Evolutionary conservation across 768 basidiomycete genomes (phyloP), one percentile per base, ranked within the genome.

Genomic region (Termitomyces sp.): DNA sequence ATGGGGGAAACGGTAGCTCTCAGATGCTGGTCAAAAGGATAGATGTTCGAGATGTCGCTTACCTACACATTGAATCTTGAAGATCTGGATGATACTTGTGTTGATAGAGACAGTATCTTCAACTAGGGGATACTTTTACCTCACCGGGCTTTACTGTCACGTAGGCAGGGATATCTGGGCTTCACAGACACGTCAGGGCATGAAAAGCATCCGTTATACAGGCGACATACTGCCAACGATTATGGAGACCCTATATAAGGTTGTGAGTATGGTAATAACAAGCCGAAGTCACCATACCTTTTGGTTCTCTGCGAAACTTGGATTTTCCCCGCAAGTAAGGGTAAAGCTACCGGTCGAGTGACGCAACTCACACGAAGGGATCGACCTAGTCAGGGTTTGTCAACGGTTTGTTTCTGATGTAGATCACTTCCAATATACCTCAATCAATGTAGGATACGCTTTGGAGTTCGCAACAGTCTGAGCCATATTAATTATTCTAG

Each of bases 31-130:
- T 17, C 35, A 15, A 49, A 48, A 24, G 10, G 15, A 45, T 22
- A 19, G 28, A 42, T 22, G 32, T 28, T 11, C 24, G 8, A 28
- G 0, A 6, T 11, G 45, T 21, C 60, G 22, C 79, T 45, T 62
- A 83, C 85, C 85, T 38, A 85, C 77, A 58, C 84, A 87, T 70
- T 87, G 79, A 19, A 88, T 66, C 55, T 86, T 87, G 74, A 89
- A 89, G 3, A 82, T 80, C 79, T 86, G 60, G 11, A 46, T 49
- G 28, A 51, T 9, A 57, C 14, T 26, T 30, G 6, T 2, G 6
- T 28, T 21, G 17, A 55, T 11, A 55, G 58, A 26, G 22, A 37
- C n/a, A 45, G 30, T 21, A 24, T 41, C n/a, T 26, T 34, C 11
- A 41, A 42, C 41, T 12, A 26, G 34, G n/a, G 37, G 8, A 22